Evolutionary conservation across 1,284 basidiomycete species (phyloP), one percentile per base, ranked within the genome.

Genomic region (Tylopilus sp.): DNA sequence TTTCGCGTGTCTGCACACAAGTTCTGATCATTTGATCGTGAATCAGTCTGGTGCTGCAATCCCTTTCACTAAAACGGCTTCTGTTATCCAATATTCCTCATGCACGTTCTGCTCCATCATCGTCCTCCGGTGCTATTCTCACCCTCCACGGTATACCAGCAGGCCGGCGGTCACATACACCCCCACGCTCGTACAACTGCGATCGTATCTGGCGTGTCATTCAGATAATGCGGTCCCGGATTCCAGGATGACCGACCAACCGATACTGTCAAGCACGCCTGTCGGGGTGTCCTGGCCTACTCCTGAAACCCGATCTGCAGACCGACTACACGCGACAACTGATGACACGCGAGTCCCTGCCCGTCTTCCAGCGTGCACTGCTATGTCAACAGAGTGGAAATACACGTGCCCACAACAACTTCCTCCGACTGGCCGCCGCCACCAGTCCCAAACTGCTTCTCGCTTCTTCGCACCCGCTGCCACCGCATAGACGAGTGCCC

Each of bases 381-480:
- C 25, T 33, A 7, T 23, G 6, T 13, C 13, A 13, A 28, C 37
- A 33, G 37, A 18, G 19, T 30, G 49, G 58, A 41, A 62, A 44
- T 44, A 26, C 29, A 25, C 19, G 31, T 46, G 25, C 51, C 41
- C n/a, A 10, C 40, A 30, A 16, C 18, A 35, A 6, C 36, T 21
- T 48, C 49, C 39, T 25, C 50, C 54, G 42, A 38, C 39, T 34
- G 25, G 25, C 33, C 53, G 44, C 54, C 54, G 49, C 47, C 23
- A 35, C 34, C 21, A 19, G 31, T 25, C 35, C 1, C 30, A 41
- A 11, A 2, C 26, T 4, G 42, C 62, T 62, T 62, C 59, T 52
- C 48, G 42, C 62, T 62, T 62, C 59, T 52, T 49, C 57, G 38
- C 50, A 40, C 54, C 63, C 63, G 63, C 34, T 42, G 59, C 63